Evolutionary conservation across 139 green algal species (phyloP), one percentile per base, ranked within the genome.

Genomic region (Picocystis salinarum): DNA sequence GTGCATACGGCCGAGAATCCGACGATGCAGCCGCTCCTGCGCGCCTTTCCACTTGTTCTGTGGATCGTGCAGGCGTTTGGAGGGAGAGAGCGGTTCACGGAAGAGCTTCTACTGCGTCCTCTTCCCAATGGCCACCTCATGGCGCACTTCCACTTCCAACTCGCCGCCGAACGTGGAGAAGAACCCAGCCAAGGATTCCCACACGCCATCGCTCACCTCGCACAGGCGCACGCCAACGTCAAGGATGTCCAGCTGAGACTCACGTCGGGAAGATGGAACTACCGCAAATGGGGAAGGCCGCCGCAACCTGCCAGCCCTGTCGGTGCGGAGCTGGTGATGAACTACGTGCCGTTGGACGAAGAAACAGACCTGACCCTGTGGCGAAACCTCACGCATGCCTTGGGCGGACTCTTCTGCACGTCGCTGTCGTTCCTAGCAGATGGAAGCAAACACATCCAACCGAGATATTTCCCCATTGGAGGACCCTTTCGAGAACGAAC

Each of bases 341-440:
- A n/a, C 34, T 53, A 59, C 22, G 17, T 6, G 11, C 20, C 9
- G 23, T 27, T n/a, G n/a, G n/a, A 22, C 20, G 15, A 10, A 24
- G 28, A 18, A 13, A 6, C 6, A 23, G 22, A 50, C 10, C 47
- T 49, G 56, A 27, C 47, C 12, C 45, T 22, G 6, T 83, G 67
- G 57, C 31, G 33, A 1, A 48, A 48, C 17, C 54, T 83, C 1
- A 73, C 55, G 9, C 57, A 71, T 6, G 48, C 47, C 0, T 61
- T 85, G 7, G 67, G 62, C 9, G 68, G 67, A 10, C 48, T 80
- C 24, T 66, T 82, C 31, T 82, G 75, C 34, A 49, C 65, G 17
- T 73, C 62, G 3, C 48, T 77, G n/a, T 52, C 65, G 45, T 51
- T 67, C 25, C 27, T 72, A n/a, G 39, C 50, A 12, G 24, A 33